Evolutionary conservation across 2,329 filamentous ascomycete genomes (phyloP).

Genomic region (Hypoxylon sp.): DNA sequence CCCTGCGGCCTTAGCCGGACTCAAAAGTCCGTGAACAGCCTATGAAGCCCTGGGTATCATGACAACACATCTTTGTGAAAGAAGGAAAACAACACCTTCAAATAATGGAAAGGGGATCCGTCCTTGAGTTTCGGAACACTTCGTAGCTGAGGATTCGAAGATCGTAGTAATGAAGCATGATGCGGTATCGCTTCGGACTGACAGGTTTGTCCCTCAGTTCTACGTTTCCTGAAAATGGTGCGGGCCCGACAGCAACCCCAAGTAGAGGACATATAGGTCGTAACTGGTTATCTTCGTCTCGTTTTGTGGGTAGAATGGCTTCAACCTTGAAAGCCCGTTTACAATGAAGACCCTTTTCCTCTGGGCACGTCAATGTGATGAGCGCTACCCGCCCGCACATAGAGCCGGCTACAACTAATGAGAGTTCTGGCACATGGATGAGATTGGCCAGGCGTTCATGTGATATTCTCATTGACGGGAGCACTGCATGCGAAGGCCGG

Average conservation of each 20-base stretch:
- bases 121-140: slow-evolving; percentile 60
- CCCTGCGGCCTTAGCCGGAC: slow-evolving; percentile 7
- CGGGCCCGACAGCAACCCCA: slow-evolving; percentile 75
- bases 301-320: slow-evolving; percentile 60
- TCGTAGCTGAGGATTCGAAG: slow-evolving; percentile 79
- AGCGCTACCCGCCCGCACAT: slow-evolving; percentile 75
- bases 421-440: slow-evolving; percentile 75
- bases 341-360: slow-evolving; percentile 46
- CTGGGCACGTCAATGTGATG: slow-evolving; percentile 67
- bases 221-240: slow-evolving; percentile 61
- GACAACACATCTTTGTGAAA: slow-evolving; percentile 20
- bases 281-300: slow-evolving; percentile 59
- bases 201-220: slow-evolving; percentile 43
- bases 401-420: slow-evolving; percentile 75
- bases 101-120: slow-evolving; percentile 46
- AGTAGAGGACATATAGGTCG: slow-evolving; percentile 67
- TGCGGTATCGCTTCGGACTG: slow-evolving; percentile 64
- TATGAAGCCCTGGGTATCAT: slow-evolving; percentile 36
- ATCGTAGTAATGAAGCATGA: slow-evolving; percentile 79
- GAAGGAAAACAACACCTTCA: slow-evolving; percentile 26
- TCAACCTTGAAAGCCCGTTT: slow-evolving; percentile 66
- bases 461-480: slow-evolving; percentile 46
- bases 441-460: slow-evolving; percentile 71
- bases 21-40: slow-evolving; percentile 9
- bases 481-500: slow-evolving; percentile 48